These are phyloP conservation scores for Arbutus unedo DNA, from an alignment of 148 eudicot genomes.

Conservation along the genomic window DNA sequence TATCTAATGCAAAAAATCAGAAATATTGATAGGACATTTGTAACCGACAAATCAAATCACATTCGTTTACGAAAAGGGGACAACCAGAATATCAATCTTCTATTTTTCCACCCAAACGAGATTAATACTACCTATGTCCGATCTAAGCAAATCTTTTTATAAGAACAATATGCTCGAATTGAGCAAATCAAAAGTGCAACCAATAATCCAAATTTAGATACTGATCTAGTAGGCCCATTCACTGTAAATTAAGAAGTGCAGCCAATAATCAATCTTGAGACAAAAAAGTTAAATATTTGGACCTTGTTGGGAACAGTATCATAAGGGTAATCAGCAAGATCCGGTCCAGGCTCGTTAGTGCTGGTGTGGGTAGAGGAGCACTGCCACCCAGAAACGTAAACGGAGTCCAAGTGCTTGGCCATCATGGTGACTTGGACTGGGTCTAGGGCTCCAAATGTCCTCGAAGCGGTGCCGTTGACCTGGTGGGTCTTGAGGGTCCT, in stretches of 20 bases:
- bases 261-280: no score
- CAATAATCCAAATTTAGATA: no score
- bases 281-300: neutral
- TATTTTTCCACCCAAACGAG: neutral
- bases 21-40: neutral
- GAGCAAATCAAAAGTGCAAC: no score
- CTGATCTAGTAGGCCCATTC: no score
- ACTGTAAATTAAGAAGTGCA: no score
- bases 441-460: conserved; percentile 79
- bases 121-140: neutral
- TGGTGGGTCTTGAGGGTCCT: conserved; percentile 63
- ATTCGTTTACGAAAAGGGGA: neutral
- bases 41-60: neutral
- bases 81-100: neutral
- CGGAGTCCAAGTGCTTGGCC: conserved; percentile 74
- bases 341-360: conserved; percentile 80
- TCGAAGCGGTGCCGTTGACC: conserved; percentile 58
- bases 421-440: conserved; percentile 85
- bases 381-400: conserved; percentile 87
- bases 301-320: conserved; percentile 78
- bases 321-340: conserved; percentile 78
- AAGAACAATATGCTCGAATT: neutral
- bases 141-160: neutral
- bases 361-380: conserved; percentile 80
- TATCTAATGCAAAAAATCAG: neutral